phyloP scores from a whole-genome alignment of 768 basidiomycete genomes.

The Plicaturopsis crispa region DNA sequence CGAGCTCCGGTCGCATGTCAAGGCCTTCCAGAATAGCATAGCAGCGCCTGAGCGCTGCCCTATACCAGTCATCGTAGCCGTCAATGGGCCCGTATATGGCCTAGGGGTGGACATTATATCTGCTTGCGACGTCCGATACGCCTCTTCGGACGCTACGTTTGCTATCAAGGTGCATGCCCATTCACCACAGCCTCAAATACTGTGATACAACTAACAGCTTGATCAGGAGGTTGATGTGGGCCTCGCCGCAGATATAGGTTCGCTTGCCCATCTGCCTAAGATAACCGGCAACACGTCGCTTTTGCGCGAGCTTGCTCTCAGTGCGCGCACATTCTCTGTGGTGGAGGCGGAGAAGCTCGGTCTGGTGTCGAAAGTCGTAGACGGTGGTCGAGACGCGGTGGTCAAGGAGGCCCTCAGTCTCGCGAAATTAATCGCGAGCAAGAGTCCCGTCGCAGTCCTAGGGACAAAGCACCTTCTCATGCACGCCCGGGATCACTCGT shows the following conservation, averaged over 20 bases:
- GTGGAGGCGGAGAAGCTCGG: constrained; percentile 63
- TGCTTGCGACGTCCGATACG: constrained; percentile 76
- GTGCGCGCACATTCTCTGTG: constrained; percentile 62
- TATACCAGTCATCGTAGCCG: constrained; percentile 78
- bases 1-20: constrained; percentile 36
- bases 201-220: neutral
- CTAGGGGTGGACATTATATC: constrained; percentile 65
- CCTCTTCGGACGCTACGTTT: constrained; percentile 54
- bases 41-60: constrained; percentile 57
- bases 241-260: constrained; percentile 83
- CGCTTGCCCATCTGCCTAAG: constrained; percentile 76
- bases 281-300: constrained; percentile 69
- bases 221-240: constrained; percentile 79
- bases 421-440: constrained; percentile 57
- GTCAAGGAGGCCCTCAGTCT: constrained; percentile 56
- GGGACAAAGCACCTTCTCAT: constrained; percentile 73
- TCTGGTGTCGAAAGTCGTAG: constrained; percentile 64
- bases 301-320: constrained; percentile 69
- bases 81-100: constrained; percentile 70
- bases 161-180: constrained; percentile 56
- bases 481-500: constrained; percentile 79
- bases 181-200: neutral
- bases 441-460: constrained; percentile 73
- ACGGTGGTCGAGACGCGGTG: constrained; percentile 61
- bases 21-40: constrained; percentile 65